phyloP scores from a whole-genome alignment of 805 yeast genomes.

The Pichia thaimueangensis region DNA sequence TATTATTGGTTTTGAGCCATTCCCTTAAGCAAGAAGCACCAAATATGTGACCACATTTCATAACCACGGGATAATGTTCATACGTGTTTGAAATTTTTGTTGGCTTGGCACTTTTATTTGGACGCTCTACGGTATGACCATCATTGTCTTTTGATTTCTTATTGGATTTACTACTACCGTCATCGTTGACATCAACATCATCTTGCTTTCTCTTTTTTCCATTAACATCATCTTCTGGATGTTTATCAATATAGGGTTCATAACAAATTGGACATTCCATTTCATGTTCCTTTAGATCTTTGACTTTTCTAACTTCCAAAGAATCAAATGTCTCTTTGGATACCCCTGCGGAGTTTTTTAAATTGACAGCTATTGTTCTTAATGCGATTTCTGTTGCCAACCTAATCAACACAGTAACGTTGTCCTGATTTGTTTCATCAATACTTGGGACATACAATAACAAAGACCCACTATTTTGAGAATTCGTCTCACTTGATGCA shows the following conservation, averaged over 20 bases:
- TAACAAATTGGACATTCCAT: constrained; percentile 59
- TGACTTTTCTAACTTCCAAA: constrained; percentile 34
- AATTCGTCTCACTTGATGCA: constrained; percentile 12
- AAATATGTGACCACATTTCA: constrained; percentile 85
- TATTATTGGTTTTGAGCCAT: constrained; percentile 70
- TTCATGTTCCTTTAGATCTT: constrained; percentile 27
- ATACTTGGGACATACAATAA: constrained; percentile 64
- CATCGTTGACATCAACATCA: not conserved
- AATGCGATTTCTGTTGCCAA: constrained; percentile 68
- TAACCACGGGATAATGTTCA: constrained; percentile 57
- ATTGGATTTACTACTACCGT: constrained; percentile 4
- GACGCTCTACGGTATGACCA: constrained; percentile 1
- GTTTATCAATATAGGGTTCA: constrained; percentile 39
- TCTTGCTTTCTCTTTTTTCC: constrained; percentile 3
- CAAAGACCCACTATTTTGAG: constrained; percentile 43
- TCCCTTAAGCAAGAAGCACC: constrained; percentile 79
- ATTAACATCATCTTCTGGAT: constrained; percentile 3
- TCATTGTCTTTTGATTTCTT: constrained; percentile 6
- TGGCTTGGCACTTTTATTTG: constrained; percentile 8
- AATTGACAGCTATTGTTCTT: constrained; percentile 49
- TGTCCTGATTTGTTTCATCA: constrained; percentile 50
- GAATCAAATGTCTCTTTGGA: constrained; percentile 46
- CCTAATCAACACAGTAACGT: constrained; percentile 53
- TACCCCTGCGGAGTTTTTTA: constrained; percentile 46
- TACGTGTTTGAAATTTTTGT: too few species aligned